Percentiles rank a stretch among this genome's conserved stretches.
These are phyloP conservation scores for Penstemon barbatus DNA, from an alignment of 257 asterid species.

Conservation along the genomic window DNA sequence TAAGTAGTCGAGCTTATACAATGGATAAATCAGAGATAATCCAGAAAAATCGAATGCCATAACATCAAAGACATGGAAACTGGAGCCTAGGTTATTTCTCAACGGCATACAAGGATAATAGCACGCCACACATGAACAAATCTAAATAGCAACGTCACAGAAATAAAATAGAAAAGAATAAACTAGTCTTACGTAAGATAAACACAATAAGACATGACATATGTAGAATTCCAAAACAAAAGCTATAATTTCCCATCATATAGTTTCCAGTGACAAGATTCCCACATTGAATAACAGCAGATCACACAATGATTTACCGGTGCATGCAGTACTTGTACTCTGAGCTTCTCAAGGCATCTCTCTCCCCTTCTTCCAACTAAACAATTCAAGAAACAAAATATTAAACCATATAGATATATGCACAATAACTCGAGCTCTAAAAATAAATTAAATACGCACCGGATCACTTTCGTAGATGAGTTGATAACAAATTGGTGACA, in stretches of 20 bases:
- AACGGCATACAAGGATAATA: too few species aligned
- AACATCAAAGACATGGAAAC: too few species aligned
- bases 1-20: too few species aligned
- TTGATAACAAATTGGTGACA: slow-evolving; percentile 78
- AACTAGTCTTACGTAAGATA: too few species aligned
- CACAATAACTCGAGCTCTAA: too few species aligned
- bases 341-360: slow-evolving; percentile 66
- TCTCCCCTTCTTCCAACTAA: slow-evolving; percentile 96
- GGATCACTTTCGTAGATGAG: slow-evolving; percentile 90
- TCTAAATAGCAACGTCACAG: too few species aligned
- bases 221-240: background rate
- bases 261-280: background rate
- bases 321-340: slow-evolving; percentile 96
- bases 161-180: too few species aligned
- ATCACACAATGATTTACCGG: slow-evolving; percentile 50
- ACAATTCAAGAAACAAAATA: slow-evolving; percentile 32
- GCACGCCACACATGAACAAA: too few species aligned
- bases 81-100: too few species aligned
- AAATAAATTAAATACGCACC: slow-evolving; percentile 43
- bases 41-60: too few species aligned
- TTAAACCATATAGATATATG: background rate
- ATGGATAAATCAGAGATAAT: too few species aligned
- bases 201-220: too few species aligned
- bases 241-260: background rate
- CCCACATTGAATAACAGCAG: background rate